phyloP scores from a whole-genome alignment of 139 green algal species.

The Microglena sp. region DNA sequence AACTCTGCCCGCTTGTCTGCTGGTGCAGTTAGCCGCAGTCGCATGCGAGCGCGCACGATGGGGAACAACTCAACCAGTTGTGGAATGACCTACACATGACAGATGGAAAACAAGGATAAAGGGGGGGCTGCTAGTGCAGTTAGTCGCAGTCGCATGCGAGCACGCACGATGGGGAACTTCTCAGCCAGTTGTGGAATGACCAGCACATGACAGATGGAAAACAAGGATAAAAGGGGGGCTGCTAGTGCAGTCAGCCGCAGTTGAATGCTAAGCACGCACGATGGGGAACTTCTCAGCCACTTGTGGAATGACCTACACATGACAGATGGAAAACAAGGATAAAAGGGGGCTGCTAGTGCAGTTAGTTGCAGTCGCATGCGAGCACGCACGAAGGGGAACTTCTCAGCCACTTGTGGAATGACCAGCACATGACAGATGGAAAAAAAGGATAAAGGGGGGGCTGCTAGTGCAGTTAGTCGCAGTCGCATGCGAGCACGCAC shows the following conservation, averaged over 20 bases:
- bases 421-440: too few relatives aligned
- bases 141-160: conserved; percentile 81
- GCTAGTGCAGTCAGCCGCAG: conserved; percentile 51
- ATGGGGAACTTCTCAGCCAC: conserved; percentile 61
- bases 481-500: conserved; percentile 87
- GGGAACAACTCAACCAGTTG: too few relatives aligned
- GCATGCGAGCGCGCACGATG: conserved; percentile 90
- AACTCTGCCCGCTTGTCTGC: too few relatives aligned
- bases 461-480: conserved; percentile 39
- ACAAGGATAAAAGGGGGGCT: too few relatives aligned
- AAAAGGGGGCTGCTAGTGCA: conserved; percentile 30
- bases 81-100: too few relatives aligned
- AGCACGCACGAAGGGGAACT: conserved; percentile 69
- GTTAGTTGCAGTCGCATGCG: conserved; percentile 78
- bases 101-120: too few relatives aligned
- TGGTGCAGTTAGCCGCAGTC: conserved; percentile 56
- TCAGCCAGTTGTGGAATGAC: too few relatives aligned
- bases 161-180: conserved; percentile 67
- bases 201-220: too few relatives aligned
- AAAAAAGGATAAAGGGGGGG: too few relatives aligned
- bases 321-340: too few relatives aligned
- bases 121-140: conserved; percentile 30
- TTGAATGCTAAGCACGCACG: conserved; percentile 81
- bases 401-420: too few relatives aligned
- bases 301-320: too few relatives aligned